These are phyloP conservation scores for Skeletonema potamos DNA, from an alignment of 108 stramenopile species.

Conservation along the genomic window DNA sequence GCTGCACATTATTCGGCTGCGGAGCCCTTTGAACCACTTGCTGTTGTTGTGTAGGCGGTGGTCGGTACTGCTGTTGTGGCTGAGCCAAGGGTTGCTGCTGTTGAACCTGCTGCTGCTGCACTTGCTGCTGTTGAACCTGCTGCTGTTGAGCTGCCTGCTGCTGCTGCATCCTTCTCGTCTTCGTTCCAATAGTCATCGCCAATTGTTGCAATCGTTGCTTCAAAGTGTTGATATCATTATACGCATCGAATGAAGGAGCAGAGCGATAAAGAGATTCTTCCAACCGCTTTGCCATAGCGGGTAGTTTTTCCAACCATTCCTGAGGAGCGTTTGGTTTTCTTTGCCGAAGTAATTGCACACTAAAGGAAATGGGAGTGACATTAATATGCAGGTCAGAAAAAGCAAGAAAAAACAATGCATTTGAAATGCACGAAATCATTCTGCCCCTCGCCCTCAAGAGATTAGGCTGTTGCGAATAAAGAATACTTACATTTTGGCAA, in stretches of 20 bases:
- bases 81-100: constrained; percentile 24
- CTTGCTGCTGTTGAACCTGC: constrained; percentile 33
- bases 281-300: constrained; percentile 95
- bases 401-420: constrained; percentile 1
- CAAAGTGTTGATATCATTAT: constrained; percentile 88
- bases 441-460: neutral
- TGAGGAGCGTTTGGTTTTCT: constrained; percentile 94
- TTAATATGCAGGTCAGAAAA: neutral
- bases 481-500: constrained; percentile 88
- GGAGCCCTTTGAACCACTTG: constrained; percentile 30
- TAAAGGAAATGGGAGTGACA: constrained; percentile 17
- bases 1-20: constrained; percentile 11
- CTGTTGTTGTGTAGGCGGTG: constrained; percentile 43
- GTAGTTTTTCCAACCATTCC: constrained; percentile 94
- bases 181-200: constrained; percentile 91
- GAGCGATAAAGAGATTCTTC: constrained; percentile 94
- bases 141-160: constrained; percentile 26
- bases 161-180: constrained; percentile 67
- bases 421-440: neutral
- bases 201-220: constrained; percentile 93
- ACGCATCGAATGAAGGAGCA: constrained; percentile 86
- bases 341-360: constrained; percentile 90
- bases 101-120: constrained; percentile 39
- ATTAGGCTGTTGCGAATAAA: neutral
- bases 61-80: constrained; percentile 32